These are phyloP conservation scores for Aspergillus awamori DNA, from an alignment of 2,329 filamentous ascomycete species.

Conservation along the genomic window DNA sequence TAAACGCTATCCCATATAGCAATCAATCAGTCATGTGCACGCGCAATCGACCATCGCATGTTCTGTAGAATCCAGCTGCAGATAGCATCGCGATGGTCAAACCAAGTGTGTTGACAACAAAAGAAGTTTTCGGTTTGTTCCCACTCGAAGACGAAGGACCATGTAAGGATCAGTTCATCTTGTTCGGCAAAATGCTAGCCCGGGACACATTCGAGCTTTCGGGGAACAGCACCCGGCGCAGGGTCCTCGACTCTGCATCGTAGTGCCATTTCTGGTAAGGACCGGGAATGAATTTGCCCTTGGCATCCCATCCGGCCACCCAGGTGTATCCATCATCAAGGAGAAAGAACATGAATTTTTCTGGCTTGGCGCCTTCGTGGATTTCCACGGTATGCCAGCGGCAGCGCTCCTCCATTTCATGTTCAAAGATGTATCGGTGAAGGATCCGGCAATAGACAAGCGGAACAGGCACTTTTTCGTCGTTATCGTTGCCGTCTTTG, in stretches of 20 bases:
- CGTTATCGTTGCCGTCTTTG: slow-evolving; percentile 38
- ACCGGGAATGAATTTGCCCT: slow-evolving; percentile 54
- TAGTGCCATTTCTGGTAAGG: slow-evolving; percentile 55
- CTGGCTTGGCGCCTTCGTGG: slow-evolving; percentile 40
- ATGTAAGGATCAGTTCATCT: slow-evolving; percentile 25
- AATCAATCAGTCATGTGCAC: slow-evolving; percentile 1
- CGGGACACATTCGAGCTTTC: slow-evolving; percentile 41
- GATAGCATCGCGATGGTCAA: slow-evolving; percentile 11
- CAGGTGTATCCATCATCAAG: slow-evolving; percentile 54
- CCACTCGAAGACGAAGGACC: too few species aligned
- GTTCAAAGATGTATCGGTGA: slow-evolving; percentile 52
- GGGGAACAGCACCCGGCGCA: slow-evolving; percentile 38
- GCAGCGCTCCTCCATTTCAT: slow-evolving; percentile 53
- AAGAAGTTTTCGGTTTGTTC: not conserved
- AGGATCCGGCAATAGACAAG: slow-evolving; percentile 55
- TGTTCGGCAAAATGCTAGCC: slow-evolving; percentile 37
- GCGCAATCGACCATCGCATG: slow-evolving; percentile 5
- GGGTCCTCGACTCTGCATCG: slow-evolving; percentile 43
- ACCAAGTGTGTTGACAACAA: not conserved
- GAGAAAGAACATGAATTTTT: slow-evolving; percentile 51
- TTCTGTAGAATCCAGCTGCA: slow-evolving; percentile 16
- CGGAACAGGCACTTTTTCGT: slow-evolving; percentile 38
- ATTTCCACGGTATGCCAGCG: slow-evolving; percentile 45
- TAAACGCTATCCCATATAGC: slow-evolving; percentile 9
- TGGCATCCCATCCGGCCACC: slow-evolving; percentile 54